These are phyloP conservation scores for Geotrichum macrosporum DNA, from an alignment of 1,139 yeast genomes.

Conservation along the genomic window DNA sequence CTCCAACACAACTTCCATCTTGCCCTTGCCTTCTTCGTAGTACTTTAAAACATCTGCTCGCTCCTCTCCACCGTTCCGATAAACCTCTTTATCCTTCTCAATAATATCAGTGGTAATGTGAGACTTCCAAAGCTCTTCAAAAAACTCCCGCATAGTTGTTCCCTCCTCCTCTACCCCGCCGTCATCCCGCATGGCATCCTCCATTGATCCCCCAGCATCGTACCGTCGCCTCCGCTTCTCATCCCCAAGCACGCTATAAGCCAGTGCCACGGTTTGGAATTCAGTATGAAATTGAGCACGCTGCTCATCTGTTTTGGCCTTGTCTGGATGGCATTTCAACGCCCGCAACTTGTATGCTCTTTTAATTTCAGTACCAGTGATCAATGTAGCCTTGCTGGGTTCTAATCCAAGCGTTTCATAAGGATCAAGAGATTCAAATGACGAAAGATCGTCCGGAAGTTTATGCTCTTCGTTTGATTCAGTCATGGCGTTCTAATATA, in stretches of 20 bases:
- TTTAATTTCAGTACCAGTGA: slow-evolving; percentile 56
- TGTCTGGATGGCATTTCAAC: slow-evolving; percentile 75
- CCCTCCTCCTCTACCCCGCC: slow-evolving; percentile 41
- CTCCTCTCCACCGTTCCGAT: slow-evolving; percentile 66
- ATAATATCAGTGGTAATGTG: slow-evolving; percentile 70
- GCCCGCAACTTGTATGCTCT: slow-evolving; percentile 69
- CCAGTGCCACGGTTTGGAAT: slow-evolving; percentile 71
- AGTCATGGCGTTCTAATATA: too few relatives aligned
- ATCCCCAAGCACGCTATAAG: slow-evolving; percentile 67
- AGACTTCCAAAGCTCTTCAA: slow-evolving; percentile 47
- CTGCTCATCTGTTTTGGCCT: slow-evolving; percentile 44
- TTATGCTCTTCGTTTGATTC: slow-evolving; percentile 9
- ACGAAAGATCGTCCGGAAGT: slow-evolving; percentile 14
- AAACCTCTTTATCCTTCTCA: slow-evolving; percentile 60
- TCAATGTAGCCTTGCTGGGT: slow-evolving; percentile 35
- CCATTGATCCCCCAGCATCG: slow-evolving; percentile 65
- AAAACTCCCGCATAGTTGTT: slow-evolving; percentile 58
- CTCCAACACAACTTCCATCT: slow-evolving; percentile 65
- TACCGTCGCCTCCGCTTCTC: slow-evolving; percentile 51
- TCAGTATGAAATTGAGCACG: slow-evolving; percentile 41
- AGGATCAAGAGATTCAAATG: slow-evolving; percentile 49
- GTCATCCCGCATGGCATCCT: slow-evolving; percentile 43
- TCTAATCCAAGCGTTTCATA: slow-evolving; percentile 51
- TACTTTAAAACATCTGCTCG: slow-evolving; percentile 55
- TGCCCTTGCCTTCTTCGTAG: slow-evolving; percentile 62